Base-by-base conservation (phyloP, 306 rosid species). In the Vigna angularis region DNA sequence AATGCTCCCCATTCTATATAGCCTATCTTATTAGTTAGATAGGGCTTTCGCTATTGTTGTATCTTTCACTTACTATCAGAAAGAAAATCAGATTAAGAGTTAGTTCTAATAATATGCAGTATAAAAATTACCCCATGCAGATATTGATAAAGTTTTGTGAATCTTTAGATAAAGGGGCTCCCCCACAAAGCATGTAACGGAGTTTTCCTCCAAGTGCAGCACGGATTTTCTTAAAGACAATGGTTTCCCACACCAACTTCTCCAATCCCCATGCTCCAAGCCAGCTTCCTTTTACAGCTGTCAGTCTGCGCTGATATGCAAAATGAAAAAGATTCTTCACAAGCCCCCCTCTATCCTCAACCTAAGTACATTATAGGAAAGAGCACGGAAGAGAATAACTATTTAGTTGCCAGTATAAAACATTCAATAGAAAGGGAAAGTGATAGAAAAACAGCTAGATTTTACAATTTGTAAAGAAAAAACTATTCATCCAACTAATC, bases 191-290 rank as follows among this genome's bases (percentile, higher is more conserved):
- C 91, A 94, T 86, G 74, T 83, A 89, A 22, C 93, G 90, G 68
- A 94, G 36, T 53, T 66, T 71, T 48, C 98, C 97, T 75, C 98
- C 98, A 59, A 94, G 90, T 70, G 83, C 66, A 36, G 79, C 16
- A 3, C 97, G 93, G 65, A 90, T 79, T 40, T 81, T 81, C 75
- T 82, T 87, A 64, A 94, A 92, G 81, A 94, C 77, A 63, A 92
- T 20, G 28, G 57, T 56, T 77, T 92, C 94, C 98, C 98, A 94
- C 53, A 92, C 51, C 76, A 76, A 30, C 85, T 63, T 87, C 77
- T 94, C 98, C 78, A 92, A 84, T 42, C 97, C 97, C 95, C 92
- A 90, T 47, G 97, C 98, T 80, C 98, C 98, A 83, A 94, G 83
- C 97, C 96, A 94, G 87, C 98, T 94, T 87, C 98, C 98, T 77